These are phyloP conservation scores for Keithomyces neogunnii DNA, from an alignment of 2,329 filamentous ascomycete species.

Conservation along the genomic window DNA sequence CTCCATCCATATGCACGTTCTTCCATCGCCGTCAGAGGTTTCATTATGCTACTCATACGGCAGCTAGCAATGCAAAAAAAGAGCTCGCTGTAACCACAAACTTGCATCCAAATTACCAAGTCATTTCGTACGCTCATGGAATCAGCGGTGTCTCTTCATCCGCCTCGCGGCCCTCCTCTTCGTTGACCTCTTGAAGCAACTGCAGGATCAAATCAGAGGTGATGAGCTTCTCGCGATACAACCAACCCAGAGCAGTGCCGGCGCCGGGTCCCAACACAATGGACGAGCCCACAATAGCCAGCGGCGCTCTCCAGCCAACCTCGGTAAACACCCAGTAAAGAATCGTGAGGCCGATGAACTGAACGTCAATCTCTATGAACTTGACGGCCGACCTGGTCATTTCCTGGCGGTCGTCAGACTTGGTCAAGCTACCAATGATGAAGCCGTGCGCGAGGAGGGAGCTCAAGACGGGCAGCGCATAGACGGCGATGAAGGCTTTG, in stretches of 20 bases:
- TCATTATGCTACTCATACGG: no score
- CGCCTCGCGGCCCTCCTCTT: constrained; percentile 1
- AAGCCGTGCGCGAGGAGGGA: constrained; percentile 34
- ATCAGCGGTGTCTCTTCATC: constrained; percentile 28
- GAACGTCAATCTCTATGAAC: constrained; percentile 38
- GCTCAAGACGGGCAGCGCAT: constrained; percentile 33
- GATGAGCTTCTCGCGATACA: constrained; percentile 29
- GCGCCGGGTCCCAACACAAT: constrained; percentile 29
- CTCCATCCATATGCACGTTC: no score
- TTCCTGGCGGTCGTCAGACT: constrained; percentile 35
- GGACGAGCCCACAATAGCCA: constrained; percentile 20
- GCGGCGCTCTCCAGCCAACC: constrained; percentile 33
- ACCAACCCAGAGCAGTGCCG: constrained; percentile 29
- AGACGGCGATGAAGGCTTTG: constrained; percentile 30
- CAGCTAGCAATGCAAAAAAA: no score
- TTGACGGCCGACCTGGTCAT: constrained; percentile 38
- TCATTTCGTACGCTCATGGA: constrained; percentile 7
- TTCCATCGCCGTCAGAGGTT: no score
- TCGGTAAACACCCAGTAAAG: constrained; percentile 47
- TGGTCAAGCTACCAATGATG: constrained; percentile 31
- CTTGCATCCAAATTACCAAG: no score
- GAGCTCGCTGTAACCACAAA: no score
- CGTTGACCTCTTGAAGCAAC: constrained; percentile 10
- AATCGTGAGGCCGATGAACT: constrained; percentile 37
- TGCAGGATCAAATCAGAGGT: constrained; percentile 12